Conservation (phyloP, 2,329 filamentous ascomycete genomes). For the Colletotrichum agaves region DNA sequence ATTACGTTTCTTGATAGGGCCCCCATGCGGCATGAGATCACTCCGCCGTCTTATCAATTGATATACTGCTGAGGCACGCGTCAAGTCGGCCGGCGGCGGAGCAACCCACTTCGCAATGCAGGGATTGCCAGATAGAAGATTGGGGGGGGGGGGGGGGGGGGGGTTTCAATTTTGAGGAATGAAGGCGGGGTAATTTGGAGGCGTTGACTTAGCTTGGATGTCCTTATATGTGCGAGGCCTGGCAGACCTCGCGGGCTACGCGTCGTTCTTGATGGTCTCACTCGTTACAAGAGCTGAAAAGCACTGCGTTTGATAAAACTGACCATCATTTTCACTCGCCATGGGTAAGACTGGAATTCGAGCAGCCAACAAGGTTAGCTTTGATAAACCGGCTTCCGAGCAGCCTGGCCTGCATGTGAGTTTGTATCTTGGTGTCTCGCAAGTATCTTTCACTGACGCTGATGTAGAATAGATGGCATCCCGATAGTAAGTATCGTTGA, state of each 20-base stretch:
- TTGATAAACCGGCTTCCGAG: constrained; percentile 76
- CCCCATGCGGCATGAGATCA: constrained; percentile 36
- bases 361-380: constrained; percentile 77
- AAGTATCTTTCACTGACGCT: background rate
- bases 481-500: constrained; percentile 71
- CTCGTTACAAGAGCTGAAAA: background rate
- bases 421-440: constrained; percentile 14
- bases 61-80: background rate
- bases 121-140: constrained; percentile 24
- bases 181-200: constrained; percentile 35
- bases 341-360: constrained; percentile 72
- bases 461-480: constrained; percentile 87
- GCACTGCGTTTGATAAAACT: background rate
- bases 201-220: background rate
- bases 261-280: too few relatives aligned
- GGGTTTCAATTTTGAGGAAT: constrained; percentile 15
- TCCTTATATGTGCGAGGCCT: constrained; percentile 21
- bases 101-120: constrained; percentile 13
- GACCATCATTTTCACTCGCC: background rate
- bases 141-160: too few relatives aligned
- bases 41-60: constrained; percentile 35
- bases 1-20: constrained; percentile 37
- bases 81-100: constrained; percentile 27
- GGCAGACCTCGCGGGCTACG: too few relatives aligned
- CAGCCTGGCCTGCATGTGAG: constrained; percentile 78